Percentiles rank a stretch among this genome's conserved stretches.
Conservation (phyloP, 352 stramenopile species). For the Phytophthora foliorum region DNA sequence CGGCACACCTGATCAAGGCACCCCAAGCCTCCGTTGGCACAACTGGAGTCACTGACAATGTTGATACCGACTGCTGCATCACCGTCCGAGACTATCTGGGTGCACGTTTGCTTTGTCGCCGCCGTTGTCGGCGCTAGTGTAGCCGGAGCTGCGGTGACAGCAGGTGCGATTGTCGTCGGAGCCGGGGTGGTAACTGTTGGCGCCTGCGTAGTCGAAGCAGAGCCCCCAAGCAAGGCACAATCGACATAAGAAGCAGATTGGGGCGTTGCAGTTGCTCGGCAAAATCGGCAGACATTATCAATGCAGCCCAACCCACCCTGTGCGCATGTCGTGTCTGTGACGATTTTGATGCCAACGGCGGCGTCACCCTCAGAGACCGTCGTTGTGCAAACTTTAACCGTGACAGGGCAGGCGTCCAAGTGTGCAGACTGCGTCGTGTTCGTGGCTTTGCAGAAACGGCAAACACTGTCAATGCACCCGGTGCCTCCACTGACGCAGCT, state of each 20-base stretch:
- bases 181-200: conserved; percentile 5
- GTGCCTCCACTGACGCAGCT: conserved; percentile 33
- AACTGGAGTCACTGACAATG: conserved; percentile 37
- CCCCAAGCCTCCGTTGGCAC: conserved; percentile 35
- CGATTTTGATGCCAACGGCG: conserved; percentile 39
- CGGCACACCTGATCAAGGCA: conserved; percentile 50
- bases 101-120: conserved; percentile 27
- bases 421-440: conserved; percentile 22
- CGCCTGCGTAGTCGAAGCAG: not conserved
- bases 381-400: conserved; percentile 19
- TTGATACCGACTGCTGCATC: conserved; percentile 44
- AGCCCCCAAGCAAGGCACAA: conserved; percentile 20
- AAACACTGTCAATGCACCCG: conserved; percentile 45
- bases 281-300: conserved; percentile 47
- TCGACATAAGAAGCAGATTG: conserved; percentile 34
- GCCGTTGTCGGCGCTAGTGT: conserved; percentile 13
- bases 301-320: conserved; percentile 51
- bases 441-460: conserved; percentile 41
- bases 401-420: conserved; percentile 18
- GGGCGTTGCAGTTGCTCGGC: conserved; percentile 23
- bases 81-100: conserved; percentile 37
- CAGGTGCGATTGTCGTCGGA: not conserved
- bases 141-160: conserved; percentile 9
- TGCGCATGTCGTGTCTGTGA: conserved; percentile 37
- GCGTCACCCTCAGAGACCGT: conserved; percentile 35